Evolutionary conservation across 2,329 filamentous ascomycete species (phyloP).

Genomic region (Mariannaea elegans): DNA sequence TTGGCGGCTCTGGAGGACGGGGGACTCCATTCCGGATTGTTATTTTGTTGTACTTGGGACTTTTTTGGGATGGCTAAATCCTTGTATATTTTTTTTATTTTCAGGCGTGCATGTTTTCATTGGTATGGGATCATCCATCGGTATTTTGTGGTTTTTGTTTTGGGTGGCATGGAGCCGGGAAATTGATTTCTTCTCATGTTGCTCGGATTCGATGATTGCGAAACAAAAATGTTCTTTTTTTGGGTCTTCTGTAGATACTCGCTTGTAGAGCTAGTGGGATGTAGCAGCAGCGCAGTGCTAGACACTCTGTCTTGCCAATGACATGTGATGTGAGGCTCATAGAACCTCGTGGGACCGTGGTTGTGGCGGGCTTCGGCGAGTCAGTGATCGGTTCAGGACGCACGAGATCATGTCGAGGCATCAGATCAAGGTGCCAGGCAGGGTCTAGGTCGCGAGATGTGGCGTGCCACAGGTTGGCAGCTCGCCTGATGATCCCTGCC

Average conservation of each 20-base stretch:
- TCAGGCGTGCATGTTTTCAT: slow-evolving; percentile 29
- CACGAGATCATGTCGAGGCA: slow-evolving; percentile 38
- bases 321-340: slow-evolving; percentile 37
- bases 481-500: slow-evolving; percentile 42
- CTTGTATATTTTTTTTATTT: slow-evolving; percentile 8
- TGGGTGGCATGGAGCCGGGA: slow-evolving; percentile 34
- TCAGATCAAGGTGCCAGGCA: slow-evolving; percentile 35
- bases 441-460: slow-evolving; percentile 39
- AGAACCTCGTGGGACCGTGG: slow-evolving; percentile 12
- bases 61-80: slow-evolving; percentile 19
- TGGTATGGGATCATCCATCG: slow-evolving; percentile 26
- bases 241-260: slow-evolving; percentile 7
- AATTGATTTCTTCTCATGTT: slow-evolving; percentile 39
- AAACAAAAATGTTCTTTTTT: slow-evolving; percentile 19
- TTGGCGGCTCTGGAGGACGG: slow-evolving; percentile 41
- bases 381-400: slow-evolving; percentile 29
- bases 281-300: not conserved
- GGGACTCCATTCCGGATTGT: slow-evolving; percentile 39
- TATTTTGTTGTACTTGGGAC: slow-evolving; percentile 29
- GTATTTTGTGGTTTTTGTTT: slow-evolving; percentile 17
- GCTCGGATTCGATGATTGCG: slow-evolving; percentile 17
- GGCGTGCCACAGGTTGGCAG: slow-evolving; percentile 37
- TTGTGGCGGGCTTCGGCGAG: slow-evolving; percentile 26
- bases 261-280: not conserved
- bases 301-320: slow-evolving; percentile 1